Evolutionary conservation across 192 early-diverging fungal species (phyloP), one percentile per base, ranked within the genome.

Genomic region (Linnemannia schmuckeri): DNA sequence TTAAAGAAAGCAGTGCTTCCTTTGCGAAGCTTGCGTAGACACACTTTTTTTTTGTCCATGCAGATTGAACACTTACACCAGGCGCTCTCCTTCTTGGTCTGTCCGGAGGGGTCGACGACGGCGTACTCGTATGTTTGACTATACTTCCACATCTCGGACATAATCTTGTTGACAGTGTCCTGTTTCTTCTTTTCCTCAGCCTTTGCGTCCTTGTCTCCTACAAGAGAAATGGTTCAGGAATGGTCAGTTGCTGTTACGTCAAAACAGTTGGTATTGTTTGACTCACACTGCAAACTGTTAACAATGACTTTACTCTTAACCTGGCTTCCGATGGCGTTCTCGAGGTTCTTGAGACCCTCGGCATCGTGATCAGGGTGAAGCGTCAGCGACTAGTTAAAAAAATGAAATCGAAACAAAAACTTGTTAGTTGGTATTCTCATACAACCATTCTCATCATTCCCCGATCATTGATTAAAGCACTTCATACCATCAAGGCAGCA

Each of bases 401-500:
- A 57, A 57, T 49, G n/a, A n/a, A 42, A 79, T 57, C 72, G n/a
- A 71, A 35, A 77, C 72, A 76, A 46, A 18, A 30, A 18, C 6
- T 49, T 37, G 37, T 47, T 27, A 27, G 13, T 7, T 70, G 15
- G 18, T 79, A 18, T 75, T n/a, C 4, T 6, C 6, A n/a, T 71
- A 0, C 3, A 41, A 24, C 6, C 66, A 6, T 69, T 69, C 66
- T n/a, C 33, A 40, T 1, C 5, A 20, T 24, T 13, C 6, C 35
- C 27, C 24, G 41, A 22, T 47, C 71, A 42, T 10, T 38, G 71
- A 3, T 3, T n/a, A 20, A 7, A 27, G 5, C 44, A 37, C 46
- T 40, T 69, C 54, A 88, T 47, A 90, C 90, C 88, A 93, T 91
- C 57, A 95, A 92, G 6, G 94, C 94, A 38, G 93, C 92, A 44